These are phyloP conservation scores for Pontederia crassipes DNA, from an alignment of 176 grass and related monocot genomes.

Conservation along the genomic window DNA sequence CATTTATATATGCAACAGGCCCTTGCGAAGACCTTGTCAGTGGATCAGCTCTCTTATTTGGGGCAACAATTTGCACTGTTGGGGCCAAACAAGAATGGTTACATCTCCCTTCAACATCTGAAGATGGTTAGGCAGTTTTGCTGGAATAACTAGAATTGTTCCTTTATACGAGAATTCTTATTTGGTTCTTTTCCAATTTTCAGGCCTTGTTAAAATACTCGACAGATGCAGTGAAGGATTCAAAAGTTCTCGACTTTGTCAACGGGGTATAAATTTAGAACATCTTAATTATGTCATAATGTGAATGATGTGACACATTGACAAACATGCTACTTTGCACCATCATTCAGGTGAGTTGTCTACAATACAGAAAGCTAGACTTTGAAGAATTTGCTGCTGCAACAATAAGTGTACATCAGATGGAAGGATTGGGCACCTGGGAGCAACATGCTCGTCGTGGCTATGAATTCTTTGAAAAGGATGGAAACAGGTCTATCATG, in stretches of 20 bases:
- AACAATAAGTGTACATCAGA: slow-evolving; percentile 48
- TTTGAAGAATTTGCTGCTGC: slow-evolving; percentile 42
- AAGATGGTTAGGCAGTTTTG: slow-evolving; percentile 29
- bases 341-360: slow-evolving; percentile 29
- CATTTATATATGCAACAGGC: slow-evolving; percentile 19
- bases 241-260: slow-evolving; percentile 33
- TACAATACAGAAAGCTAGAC: slow-evolving; percentile 45
- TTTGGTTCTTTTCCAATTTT: not conserved
- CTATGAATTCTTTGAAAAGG: slow-evolving; percentile 43
- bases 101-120: slow-evolving; percentile 39
- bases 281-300: not conserved
- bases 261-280: slow-evolving; percentile 17
- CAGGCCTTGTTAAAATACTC: slow-evolving; percentile 33
- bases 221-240: slow-evolving; percentile 44
- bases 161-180: slow-evolving; percentile 2
- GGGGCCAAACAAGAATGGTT: slow-evolving; percentile 42
- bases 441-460: slow-evolving; percentile 34
- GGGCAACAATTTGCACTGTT: slow-evolving; percentile 35
- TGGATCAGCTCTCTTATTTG: slow-evolving; percentile 34
- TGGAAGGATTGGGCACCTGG: slow-evolving; percentile 45
- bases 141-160: not conserved
- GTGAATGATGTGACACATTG: not conserved
- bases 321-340: slow-evolving; percentile 1
- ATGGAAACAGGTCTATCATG: slow-evolving; percentile 35
- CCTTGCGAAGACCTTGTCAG: slow-evolving; percentile 48